A percentile compares a stretch with the other conserved stretches of the same genome.
These are phyloP conservation scores for Citrus unshiu DNA, from an alignment of 345 rosid genomes.

Conservation along the genomic window DNA sequence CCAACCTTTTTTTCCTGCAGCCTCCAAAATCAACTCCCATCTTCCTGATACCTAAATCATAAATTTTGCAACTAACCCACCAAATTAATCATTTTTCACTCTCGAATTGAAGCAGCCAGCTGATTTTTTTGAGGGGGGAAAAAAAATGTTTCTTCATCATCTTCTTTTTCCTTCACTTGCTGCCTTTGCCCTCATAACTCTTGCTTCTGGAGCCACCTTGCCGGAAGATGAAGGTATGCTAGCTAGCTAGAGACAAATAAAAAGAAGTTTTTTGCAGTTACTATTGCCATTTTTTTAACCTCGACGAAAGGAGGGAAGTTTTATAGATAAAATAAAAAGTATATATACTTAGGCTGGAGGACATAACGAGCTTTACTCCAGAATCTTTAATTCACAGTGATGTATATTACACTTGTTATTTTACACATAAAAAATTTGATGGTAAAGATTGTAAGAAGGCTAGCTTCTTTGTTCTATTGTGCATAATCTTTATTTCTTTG, in stretches of 20 bases:
- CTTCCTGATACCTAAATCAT: neutral
- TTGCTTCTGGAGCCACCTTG: conserved; percentile 22
- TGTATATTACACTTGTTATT: too few relatives aligned
- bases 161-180: conserved; percentile 13
- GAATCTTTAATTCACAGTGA: too few relatives aligned
- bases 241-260: neutral
- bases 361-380: too few relatives aligned
- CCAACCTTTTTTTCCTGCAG: too few relatives aligned
- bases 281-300: neutral
- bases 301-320: too few relatives aligned
- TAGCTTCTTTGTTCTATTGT: too few relatives aligned
- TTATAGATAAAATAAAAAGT: too few relatives aligned
- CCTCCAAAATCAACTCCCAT: neutral
- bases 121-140: too few relatives aligned
- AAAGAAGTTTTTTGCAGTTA: neutral
- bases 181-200: conserved; percentile 16
- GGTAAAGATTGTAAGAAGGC: too few relatives aligned
- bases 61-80: neutral
- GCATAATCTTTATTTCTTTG: too few relatives aligned
- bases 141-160: neutral
- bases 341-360: too few relatives aligned
- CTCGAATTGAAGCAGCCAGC: neutral
- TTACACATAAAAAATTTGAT: too few relatives aligned
- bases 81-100: neutral
- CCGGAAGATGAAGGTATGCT: conserved; percentile 36